Percentiles rank a stretch among this genome's conserved stretches.
These are phyloP conservation scores for Discostella stelligeroides DNA, from an alignment of 108 stramenopile species.

Conservation along the genomic window DNA sequence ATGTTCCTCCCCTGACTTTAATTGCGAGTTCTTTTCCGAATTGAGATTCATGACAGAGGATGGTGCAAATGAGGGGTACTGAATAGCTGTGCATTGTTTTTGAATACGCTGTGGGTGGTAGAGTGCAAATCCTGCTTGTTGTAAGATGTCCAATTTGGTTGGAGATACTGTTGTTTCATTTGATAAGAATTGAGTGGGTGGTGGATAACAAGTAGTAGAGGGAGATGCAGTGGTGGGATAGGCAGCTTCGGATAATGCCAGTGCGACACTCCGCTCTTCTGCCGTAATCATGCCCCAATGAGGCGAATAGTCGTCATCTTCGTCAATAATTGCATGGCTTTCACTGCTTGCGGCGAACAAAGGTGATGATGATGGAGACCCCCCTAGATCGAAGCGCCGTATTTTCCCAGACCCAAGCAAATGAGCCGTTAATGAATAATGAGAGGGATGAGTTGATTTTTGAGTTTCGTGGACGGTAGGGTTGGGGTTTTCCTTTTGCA, in stretches of 20 bases:
- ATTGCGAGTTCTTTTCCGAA: no score
- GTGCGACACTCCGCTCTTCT: conserved; percentile 44
- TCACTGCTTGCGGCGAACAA: not conserved
- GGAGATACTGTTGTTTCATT: conserved; percentile 6
- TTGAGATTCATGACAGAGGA: conserved; percentile 6
- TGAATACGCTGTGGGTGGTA: conserved; percentile 43
- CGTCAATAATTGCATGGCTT: not conserved
- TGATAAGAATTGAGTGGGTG: not conserved
- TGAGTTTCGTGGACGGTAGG: conserved; percentile 38
- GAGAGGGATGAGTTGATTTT: conserved; percentile 17
- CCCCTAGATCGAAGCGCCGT: conserved; percentile 31
- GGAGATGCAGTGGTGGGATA: conserved; percentile 21
- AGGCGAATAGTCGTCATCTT: conserved; percentile 14
- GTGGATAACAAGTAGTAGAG: not conserved
- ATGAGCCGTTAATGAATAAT: conserved; percentile 3
- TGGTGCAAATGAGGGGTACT: conserved; percentile 38
- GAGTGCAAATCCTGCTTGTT: conserved; percentile 42
- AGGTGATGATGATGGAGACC: conserved; percentile 17
- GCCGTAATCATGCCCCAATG: conserved; percentile 20
- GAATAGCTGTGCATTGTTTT: conserved; percentile 29
- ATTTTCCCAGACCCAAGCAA: conserved; percentile 35
- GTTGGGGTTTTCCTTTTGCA: conserved; percentile 51
- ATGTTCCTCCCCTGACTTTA: no score
- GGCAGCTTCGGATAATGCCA: conserved; percentile 42
- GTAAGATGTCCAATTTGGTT: conserved; percentile 29